Percentiles rank a stretch among this genome's conserved stretches.
Evolutionary conservation across 148 eudicot species (phyloP).

Genomic region (Heliosperma pusillum): DNA sequence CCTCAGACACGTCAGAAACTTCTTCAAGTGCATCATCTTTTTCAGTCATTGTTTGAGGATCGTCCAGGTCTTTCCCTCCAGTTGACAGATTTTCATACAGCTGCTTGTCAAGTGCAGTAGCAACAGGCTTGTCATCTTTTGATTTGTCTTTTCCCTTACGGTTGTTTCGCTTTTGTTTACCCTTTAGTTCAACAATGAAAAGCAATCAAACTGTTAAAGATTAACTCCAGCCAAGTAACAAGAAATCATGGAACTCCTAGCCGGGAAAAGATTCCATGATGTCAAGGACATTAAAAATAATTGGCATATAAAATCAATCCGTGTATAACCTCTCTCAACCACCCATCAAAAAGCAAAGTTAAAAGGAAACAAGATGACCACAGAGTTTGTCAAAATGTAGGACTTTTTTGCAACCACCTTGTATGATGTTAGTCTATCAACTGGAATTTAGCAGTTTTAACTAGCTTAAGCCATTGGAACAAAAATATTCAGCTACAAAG

Average conservation of each 20-base stretch:
- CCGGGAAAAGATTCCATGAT: not conserved
- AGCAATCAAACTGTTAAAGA: conserved; percentile 2
- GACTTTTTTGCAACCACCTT: not conserved
- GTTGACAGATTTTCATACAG: conserved; percentile 31
- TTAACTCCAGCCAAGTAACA: not conserved
- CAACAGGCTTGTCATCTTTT: conserved; percentile 56
- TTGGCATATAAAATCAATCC: not conserved
- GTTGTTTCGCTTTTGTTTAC: conserved; percentile 78
- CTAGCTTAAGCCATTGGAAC: not conserved
- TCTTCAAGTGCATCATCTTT: conserved; percentile 61
- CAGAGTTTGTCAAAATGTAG: not conserved
- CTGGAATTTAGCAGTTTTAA: not conserved
- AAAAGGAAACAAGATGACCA: not conserved
- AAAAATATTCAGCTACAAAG: not conserved
- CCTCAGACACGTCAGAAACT: conserved; percentile 70
- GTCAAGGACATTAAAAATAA: not conserved
- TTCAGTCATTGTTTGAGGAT: conserved; percentile 39
- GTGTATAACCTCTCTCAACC: not conserved
- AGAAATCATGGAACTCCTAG: not conserved
- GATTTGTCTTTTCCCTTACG: conserved; percentile 79
- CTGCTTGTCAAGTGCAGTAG: conserved; percentile 36
- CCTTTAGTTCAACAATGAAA: conserved; percentile 35
- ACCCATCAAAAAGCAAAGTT: not conserved
- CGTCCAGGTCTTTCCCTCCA: conserved; percentile 36
- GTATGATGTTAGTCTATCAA: not conserved